Evolutionary conservation across 441 rosid species (phyloP), one percentile per base, ranked within the genome.

Genomic region (Theobroma grandiflorum): DNA sequence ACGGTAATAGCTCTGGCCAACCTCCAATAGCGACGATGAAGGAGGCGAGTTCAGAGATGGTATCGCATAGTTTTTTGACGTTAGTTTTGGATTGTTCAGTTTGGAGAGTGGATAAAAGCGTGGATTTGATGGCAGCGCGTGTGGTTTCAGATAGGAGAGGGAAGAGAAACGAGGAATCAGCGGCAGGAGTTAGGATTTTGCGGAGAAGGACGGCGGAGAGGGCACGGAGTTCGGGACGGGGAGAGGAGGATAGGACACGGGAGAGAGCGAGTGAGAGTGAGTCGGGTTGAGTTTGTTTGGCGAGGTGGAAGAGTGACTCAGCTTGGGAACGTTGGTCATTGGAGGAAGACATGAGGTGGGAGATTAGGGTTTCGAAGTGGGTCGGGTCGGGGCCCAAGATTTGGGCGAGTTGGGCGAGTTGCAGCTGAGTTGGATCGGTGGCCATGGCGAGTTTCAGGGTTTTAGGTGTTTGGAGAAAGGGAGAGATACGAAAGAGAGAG

Each of bases 1-100:
- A 89, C 1, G 91, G 90, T 33, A 87, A 78, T 22, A 89, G 80
- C 80, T 89, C 91, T 2, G 89, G 87, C 91, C 91, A 89, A 16
- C 87, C 87, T 69, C 82, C 84, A 4, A 74, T 83, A 1, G 85
- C 82, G 43, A 85, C 80, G 61, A 87, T 58, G 8, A 88, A 81
- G 20, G 90, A 85, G 3, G 89, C 90, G 22, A 89, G 88, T 66
- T 89, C 91, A 3, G 90, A 87, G 12, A 89, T 81, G 6, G 90
- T 84, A 73, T 89, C 89, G 72, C 89, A 89, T 11, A 89, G 69
- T 72, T 89, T 89, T 77, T 87, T 87, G 6, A 82, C 69, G 11
- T 84, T 83, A 20, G 88, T 76, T 74, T 85, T 89, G 43, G 77
- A 62, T 49, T 72, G 72, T 79, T 89, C 89, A 0, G 79, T 82